Conservation (phyloP, 345 rosid species). For the Aquilaria sinensis region DNA sequence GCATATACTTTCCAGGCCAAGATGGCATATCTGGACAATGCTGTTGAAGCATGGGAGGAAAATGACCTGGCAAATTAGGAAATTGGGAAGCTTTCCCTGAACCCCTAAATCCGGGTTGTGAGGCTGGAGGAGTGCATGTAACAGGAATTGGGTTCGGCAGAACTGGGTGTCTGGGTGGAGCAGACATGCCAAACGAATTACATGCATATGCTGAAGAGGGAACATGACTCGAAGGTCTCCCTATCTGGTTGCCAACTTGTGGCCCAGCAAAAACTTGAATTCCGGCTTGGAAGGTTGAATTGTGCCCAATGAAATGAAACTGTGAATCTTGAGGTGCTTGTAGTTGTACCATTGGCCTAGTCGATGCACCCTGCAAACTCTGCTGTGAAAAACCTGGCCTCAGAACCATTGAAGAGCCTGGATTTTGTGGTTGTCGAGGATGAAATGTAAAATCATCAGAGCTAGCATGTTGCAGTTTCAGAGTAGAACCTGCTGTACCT, state of each 20-base stretch:
- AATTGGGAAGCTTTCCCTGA: constrained; percentile 28
- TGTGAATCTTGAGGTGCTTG: constrained; percentile 30
- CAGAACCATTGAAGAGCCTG: constrained; percentile 28
- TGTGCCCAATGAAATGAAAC: constrained; percentile 24
- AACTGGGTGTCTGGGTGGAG: constrained; percentile 32
- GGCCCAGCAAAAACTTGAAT: constrained; percentile 40
- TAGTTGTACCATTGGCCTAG: constrained; percentile 26
- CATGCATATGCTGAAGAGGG: constrained; percentile 18
- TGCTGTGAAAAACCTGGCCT: constrained; percentile 34
- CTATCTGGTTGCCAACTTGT: constrained; percentile 41
- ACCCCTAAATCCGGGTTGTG: constrained; percentile 43
- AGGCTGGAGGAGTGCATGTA: constrained; percentile 18
- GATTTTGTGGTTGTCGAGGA: constrained; percentile 33
- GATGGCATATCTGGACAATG: constrained; percentile 26
- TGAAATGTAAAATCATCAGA: constrained; percentile 58
- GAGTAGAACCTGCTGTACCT: constrained; percentile 28
- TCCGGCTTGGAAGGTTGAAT: constrained; percentile 34
- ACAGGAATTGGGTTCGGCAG: constrained; percentile 33
- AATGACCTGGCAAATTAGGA: constrained; percentile 31
- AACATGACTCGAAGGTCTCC: constrained; percentile 21
- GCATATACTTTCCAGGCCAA: constrained; percentile 24
- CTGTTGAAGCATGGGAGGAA: constrained; percentile 33
- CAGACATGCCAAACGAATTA: constrained; percentile 21
- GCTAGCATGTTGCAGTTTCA: constrained; percentile 34
- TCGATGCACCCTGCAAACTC: constrained; percentile 19